Evolutionary conservation across 176 grass and related monocot species (phyloP), one percentile per base, ranked within the genome.

Genomic region (Oryza punctata): DNA sequence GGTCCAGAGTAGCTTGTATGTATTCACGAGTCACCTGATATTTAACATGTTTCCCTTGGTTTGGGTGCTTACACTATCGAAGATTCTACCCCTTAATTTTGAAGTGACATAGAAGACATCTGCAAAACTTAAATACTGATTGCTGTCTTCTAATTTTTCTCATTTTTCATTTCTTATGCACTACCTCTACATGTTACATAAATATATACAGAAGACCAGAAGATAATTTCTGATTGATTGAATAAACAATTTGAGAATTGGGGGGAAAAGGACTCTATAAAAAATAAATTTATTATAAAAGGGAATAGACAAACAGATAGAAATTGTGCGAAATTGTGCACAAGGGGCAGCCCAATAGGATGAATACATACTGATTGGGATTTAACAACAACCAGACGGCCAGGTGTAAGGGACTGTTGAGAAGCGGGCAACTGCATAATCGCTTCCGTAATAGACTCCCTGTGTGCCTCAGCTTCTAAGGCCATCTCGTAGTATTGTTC

Each of bases 311-410:
- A 81, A 43, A n/a, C 2, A 66, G 41, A 82, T 44, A 43, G 70
- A 65, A 84, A 76, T 14, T 37, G 18, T 18, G 28, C 12, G 70
- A 65, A 84, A 76, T 14, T 37, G 18, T 18, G 28, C 12, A 64
- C 63, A 82, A 78, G 63, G 80, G 71, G 43, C 54, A 80, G 63
- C 14, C 4, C 67, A 70, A 76, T n/a, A 76, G 29, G 65, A 69
- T 70, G 60, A 79, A 52, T 46, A 85, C 92, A 82, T 89, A 94
- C 96, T 73, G 76, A 90, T 88, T 90, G 79, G 84, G 92, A 93
- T 95, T 98, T 98, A 86, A 98, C 79, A 43, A 98, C 75, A 38
- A 98, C 84, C 40, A 98, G 65, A 87, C 92, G 87, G 86, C 92
- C 96, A 88, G 92, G 92, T 11, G 73, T 77, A 86, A 98, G 92